Evolutionary conservation across 352 stramenopile genomes (phyloP), one percentile per base, ranked within the genome.

Genomic region (Phytophthora tentaculata): DNA sequence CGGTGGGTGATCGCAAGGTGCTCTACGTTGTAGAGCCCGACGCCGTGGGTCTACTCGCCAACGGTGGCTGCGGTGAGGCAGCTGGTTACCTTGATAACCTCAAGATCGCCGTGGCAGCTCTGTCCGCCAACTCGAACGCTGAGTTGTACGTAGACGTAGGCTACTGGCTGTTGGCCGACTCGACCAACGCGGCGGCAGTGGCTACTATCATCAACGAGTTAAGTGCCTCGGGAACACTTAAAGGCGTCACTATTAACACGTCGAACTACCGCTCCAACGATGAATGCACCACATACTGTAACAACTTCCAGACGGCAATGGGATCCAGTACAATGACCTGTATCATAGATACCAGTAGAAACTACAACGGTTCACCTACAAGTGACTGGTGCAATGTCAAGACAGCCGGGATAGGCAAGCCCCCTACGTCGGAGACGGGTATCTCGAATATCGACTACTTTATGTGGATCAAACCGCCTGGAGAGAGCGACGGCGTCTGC

Each of bases 331-430:
- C 69, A 10, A 74, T 84, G 52, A 74, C 70, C 14, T 93, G 85
- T 53, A 74, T 91, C 39, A 66, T 90, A 10, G 85, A 93, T 61
- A 91, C 85, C 0, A 89, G 81, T 0, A 78, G 85, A 10, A 92
- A 94, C 55, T 81, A 83, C 64, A 76, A 77, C 28, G 70, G 62
- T 1, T 67, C 69, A 0, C 64, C 69, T 6, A 68, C 66, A 0
- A 74, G 52, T 45, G 85, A 92, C 35, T 94, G 85, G 85, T 94
- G 85, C 77, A 93, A 93, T 55, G 70, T 84, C 29, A 74, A 77
- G 16, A 73, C 69, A 9, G 81, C 76, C 1, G 85, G 81, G n/a
- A 84, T 93, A 19, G 83, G 85, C 24, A 61, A 73, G 12, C 81
- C 80, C 24, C 81, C 85, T 16, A 83, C 81, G 7, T 71, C 53